Conservation (phyloP, 768 basidiomycete genomes). For the Trametes punicea region DNA sequence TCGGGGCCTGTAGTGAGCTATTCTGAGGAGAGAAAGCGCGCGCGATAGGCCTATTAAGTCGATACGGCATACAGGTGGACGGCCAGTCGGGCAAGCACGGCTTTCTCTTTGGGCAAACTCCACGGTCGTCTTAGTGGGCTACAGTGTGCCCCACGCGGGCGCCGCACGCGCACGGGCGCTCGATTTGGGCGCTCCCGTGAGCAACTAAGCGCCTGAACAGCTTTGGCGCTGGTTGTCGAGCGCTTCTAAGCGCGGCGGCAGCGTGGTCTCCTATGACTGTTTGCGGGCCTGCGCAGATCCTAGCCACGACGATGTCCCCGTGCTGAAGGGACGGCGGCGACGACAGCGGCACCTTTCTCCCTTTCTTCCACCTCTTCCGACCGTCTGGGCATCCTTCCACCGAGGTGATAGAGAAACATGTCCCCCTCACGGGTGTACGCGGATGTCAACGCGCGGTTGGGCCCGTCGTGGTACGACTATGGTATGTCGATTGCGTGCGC, state of each 20-base stretch:
- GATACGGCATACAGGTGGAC: too few relatives aligned
- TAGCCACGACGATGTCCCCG: slow-evolving; percentile 15
- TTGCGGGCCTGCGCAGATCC: slow-evolving; percentile 8
- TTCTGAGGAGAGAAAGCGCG: background rate
- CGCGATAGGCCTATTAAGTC: too few relatives aligned
- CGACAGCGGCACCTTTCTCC: slow-evolving; percentile 4
- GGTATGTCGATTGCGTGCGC: slow-evolving; percentile 46
- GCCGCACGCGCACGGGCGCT: background rate
- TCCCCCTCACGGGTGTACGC: slow-evolving; percentile 84
- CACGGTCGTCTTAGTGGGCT: too few relatives aligned
- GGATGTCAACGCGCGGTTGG: slow-evolving; percentile 82
- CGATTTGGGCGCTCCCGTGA: background rate
- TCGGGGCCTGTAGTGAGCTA: background rate
- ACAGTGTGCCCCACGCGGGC: too few relatives aligned
- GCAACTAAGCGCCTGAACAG: background rate
- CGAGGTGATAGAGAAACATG: slow-evolving; percentile 37
- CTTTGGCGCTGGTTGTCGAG: background rate
- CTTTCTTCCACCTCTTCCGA: background rate
- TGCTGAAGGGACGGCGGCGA: slow-evolving; percentile 11
- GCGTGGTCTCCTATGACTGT: slow-evolving; percentile 1
- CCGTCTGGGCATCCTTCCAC: background rate
- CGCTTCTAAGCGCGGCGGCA: background rate
- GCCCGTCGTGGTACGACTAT: slow-evolving; percentile 93
- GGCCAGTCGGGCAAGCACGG: too few relatives aligned
- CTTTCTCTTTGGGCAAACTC: too few relatives aligned